phyloP scores from a whole-genome alignment of 345 rosid genomes.

The Kandelia obovata region DNA sequence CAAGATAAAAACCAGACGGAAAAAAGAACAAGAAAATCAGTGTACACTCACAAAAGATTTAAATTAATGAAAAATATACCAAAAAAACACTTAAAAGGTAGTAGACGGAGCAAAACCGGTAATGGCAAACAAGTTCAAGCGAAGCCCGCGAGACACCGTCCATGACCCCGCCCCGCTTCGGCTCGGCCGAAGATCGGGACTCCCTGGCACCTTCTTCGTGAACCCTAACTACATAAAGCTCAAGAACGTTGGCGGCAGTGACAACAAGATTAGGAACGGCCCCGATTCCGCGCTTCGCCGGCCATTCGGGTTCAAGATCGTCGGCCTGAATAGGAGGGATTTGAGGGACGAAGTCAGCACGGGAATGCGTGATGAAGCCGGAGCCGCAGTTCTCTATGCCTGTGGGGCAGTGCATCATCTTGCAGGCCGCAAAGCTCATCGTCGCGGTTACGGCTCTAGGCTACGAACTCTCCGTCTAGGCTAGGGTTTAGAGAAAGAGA shows the following conservation, averaged over 20 bases:
- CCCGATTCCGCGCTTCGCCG: conserved; percentile 53
- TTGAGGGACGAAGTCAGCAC: conserved; percentile 54
- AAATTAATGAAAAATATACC: neutral
- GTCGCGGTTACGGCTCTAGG: neutral
- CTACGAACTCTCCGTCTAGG: neutral
- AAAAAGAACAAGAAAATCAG: neutral
- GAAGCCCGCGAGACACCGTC: conserved; percentile 76
- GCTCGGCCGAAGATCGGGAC: conserved; percentile 37
- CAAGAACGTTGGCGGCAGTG: conserved; percentile 73
- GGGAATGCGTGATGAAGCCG: conserved; percentile 74
- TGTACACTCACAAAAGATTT: neutral
- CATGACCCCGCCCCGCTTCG: conserved; percentile 69
- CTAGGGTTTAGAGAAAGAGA: conserved; percentile 11
- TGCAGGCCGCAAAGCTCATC: conserved; percentile 97
- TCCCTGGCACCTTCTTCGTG: conserved; percentile 59
- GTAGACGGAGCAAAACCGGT: conserved; percentile 42
- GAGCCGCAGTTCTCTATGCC: conserved; percentile 80
- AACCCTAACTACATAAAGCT: conserved; percentile 75
- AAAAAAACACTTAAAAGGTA: neutral
- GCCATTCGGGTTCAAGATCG: conserved; percentile 65
- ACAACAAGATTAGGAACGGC: conserved; percentile 74
- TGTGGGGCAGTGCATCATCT: conserved; percentile 96
- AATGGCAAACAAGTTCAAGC: conserved; percentile 90
- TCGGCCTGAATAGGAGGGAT: conserved; percentile 50
- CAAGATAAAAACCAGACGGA: neutral